Evolutionary conservation across 1,139 yeast species (phyloP), one percentile per base, ranked within the genome.

Genomic region (Zygoascus meyerae): DNA sequence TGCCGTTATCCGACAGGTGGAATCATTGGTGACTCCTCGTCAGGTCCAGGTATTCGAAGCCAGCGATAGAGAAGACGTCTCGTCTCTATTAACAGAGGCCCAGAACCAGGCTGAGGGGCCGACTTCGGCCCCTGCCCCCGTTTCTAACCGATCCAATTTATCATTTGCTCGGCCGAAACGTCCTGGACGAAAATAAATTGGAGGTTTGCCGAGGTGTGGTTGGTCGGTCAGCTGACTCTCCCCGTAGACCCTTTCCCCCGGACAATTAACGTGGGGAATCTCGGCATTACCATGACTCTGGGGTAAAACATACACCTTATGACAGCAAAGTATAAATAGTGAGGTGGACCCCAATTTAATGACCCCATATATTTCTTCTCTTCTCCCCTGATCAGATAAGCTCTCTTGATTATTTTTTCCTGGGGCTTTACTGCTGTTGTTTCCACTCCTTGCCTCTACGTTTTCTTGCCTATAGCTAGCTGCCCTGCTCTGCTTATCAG

Each of bases 1-100:
- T 50, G 85, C 87, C 2, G 75, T 86, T 48, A 66, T 82, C 33
- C 72, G 70, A 42, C 73, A 75, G 49, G 71, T 86, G 55, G 44
- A 48, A 26, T 41, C 43, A 7, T 53, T 54, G 14, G 31, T 55
- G 30, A 44, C 45, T 10, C 47, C 63, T 12, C 26, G 26, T 7
- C 26, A 21, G 26, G 54, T 53, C 43, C 55, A 52, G 33, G 53
- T 59, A 48, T 58, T 62, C 45, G 64, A 67, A 54, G 60, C 68
- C 14, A 49, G 62, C 16, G 67, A 60, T 45, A 58, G 59, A 6
- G 53, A 48, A 37, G 64, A 55, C 18, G 45, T 55, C 40, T 55
- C 56, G 46, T 57, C 47, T 2, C 29, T 31, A 15, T 40, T 40
- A 40, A 33, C 40, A 12, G 36, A 34, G 11, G 5, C 36, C 10